These are phyloP conservation scores for Paramecium tetraurelia DNA, from an alignment of 73 alveolate genomes.

Conservation along the genomic window DNA sequence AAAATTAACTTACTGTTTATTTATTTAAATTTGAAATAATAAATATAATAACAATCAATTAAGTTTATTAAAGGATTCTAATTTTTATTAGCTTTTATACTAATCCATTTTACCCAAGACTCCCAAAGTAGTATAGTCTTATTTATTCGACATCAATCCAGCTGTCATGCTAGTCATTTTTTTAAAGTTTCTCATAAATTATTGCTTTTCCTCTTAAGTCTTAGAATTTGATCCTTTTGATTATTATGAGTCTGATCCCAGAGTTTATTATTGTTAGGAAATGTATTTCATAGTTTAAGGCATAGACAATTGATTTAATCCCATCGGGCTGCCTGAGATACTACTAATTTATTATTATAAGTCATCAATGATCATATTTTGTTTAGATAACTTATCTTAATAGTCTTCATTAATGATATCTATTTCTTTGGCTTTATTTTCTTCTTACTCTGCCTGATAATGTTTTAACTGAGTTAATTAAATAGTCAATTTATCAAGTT, in stretches of 20 bases:
- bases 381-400: conserved; percentile 13
- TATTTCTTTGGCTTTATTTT: neutral
- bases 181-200: neutral
- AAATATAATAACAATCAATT: neutral
- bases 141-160: conserved; percentile 4
- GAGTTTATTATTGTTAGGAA: neutral
- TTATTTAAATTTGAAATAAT: neutral
- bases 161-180: conserved; percentile 24
- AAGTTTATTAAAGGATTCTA: neutral
- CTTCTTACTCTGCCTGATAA: neutral
- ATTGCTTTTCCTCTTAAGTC: neutral
- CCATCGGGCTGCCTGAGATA: neutral
- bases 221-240: neutral
- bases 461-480: neutral
- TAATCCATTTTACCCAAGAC: neutral
- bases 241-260: neutral
- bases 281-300: neutral
- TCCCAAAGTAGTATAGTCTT: neutral
- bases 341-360: neutral
- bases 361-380: neutral
- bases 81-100: neutral
- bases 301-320: neutral
- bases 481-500: neutral
- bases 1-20: neutral
- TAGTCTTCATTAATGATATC: neutral